Evolutionary conservation across 1,284 basidiomycete species (phyloP).

Genomic region (Heterobasidion irregulare): DNA sequence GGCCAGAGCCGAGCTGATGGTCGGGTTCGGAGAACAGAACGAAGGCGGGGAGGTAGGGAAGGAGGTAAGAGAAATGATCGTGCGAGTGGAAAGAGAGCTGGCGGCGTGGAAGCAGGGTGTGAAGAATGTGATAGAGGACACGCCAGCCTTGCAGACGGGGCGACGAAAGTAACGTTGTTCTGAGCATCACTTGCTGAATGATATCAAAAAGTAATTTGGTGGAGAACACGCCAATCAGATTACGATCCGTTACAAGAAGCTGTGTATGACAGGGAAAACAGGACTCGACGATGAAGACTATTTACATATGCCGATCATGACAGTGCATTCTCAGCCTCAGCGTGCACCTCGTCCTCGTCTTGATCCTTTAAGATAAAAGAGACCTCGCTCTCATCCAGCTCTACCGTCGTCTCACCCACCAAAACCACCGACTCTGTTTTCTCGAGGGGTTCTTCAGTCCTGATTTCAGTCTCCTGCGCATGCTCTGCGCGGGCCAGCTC

Average conservation of each 20-base stretch:
- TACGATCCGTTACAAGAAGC: no score
- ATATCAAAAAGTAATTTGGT: no score
- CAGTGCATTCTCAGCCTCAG: not conserved
- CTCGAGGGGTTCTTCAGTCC: slow-evolving; percentile 2
- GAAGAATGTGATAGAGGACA: slow-evolving; percentile 35
- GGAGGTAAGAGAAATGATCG: slow-evolving; percentile 45
- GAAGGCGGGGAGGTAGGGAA: slow-evolving; percentile 57
- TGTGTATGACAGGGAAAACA: no score
- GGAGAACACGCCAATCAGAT: no score
- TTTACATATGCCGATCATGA: no score
- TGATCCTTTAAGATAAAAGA: not conserved
- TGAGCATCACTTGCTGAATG: no score
- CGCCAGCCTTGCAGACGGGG: slow-evolving; percentile 7
- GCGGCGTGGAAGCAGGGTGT: slow-evolving; percentile 55
- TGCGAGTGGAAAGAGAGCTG: slow-evolving; percentile 60
- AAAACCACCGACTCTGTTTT: not conserved
- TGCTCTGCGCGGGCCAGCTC: not conserved
- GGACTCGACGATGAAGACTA: no score
- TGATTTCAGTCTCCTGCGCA: not conserved
- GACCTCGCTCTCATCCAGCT: not conserved
- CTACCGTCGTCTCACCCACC: not conserved
- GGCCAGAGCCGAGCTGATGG: slow-evolving; percentile 48
- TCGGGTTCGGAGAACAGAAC: slow-evolving; percentile 54
- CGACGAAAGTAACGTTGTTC: no score
- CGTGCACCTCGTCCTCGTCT: not conserved